These are phyloP conservation scores for Prunus padus DNA, from an alignment of 306 rosid genomes.

Conservation along the genomic window DNA sequence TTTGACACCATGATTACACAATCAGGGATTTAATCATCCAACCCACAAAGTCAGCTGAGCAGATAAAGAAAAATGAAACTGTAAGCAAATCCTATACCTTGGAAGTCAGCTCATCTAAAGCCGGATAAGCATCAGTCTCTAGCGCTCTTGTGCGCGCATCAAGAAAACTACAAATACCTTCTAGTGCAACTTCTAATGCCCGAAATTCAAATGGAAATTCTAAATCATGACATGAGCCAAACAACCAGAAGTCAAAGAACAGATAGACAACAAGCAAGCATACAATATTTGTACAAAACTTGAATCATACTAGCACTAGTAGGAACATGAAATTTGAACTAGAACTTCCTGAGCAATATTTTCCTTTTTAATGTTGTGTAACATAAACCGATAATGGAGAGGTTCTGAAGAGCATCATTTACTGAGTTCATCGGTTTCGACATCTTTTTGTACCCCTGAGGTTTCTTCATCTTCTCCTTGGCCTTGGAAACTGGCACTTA, in stretches of 20 bases:
- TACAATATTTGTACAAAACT: not conserved
- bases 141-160: conserved; percentile 66
- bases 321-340: not conserved
- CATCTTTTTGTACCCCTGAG: conserved; percentile 37
- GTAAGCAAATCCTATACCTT: conserved; percentile 41
- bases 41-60: not conserved
- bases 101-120: conserved; percentile 76
- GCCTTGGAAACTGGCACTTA: conserved; percentile 30
- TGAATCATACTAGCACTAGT: not conserved
- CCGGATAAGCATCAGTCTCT: conserved; percentile 70
- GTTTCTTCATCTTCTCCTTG: conserved; percentile 59
- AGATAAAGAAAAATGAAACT: not conserved
- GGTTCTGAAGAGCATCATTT: not conserved
- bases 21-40: not conserved
- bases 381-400: not conserved
- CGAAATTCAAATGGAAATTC: conserved; percentile 85
- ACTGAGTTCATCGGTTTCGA: conserved; percentile 38
- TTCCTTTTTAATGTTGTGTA: not conserved
- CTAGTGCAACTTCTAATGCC: conserved; percentile 68
- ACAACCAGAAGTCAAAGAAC: not conserved
- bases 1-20: not conserved
- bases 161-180: conserved; percentile 70
- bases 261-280: too few relatives aligned
- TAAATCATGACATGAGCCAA: conserved; percentile 20
- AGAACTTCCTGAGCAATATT: not conserved